A percentile compares a stretch with the other conserved stretches of the same genome.
Evolutionary conservation across 1,139 yeast genomes (phyloP).

Genomic region (Insectozyma bohioensis): DNA sequence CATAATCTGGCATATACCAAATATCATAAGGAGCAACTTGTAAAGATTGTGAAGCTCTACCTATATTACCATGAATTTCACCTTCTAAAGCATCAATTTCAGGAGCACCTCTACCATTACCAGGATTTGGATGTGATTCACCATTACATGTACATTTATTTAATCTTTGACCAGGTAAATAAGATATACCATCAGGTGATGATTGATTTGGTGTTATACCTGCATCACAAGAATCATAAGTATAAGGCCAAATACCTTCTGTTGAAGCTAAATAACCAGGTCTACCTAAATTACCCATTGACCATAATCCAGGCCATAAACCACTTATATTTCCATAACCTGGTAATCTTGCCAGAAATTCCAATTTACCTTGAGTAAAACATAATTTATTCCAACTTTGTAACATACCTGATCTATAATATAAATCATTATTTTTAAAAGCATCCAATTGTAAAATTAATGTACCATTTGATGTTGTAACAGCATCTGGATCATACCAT

Average conservation of each 20-base stretch:
- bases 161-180: conserved; percentile 73
- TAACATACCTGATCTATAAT: conserved; percentile 82
- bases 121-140: conserved; percentile 77
- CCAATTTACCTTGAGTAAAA: conserved; percentile 72
- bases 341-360: conserved; percentile 71
- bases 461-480: conserved; percentile 65
- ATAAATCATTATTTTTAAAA: conserved; percentile 63
- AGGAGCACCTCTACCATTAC: conserved; percentile 83
- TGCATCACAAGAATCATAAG: conserved; percentile 80
- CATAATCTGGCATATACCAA: conserved; percentile 83
- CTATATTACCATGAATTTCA: conserved; percentile 55
- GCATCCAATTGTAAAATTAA: conserved; percentile 68
- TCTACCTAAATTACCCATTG: conserved; percentile 81
- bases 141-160: conserved; percentile 70
- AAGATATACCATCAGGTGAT: conserved; percentile 75
- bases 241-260: conserved; percentile 88
- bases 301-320: conserved; percentile 90
- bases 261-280: conserved; percentile 79
- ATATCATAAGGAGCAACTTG: conserved; percentile 85
- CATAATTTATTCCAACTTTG: conserved; percentile 84
- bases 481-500: conserved; percentile 88
- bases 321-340: conserved; percentile 70
- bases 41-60: conserved; percentile 76
- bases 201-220: conserved; percentile 91
- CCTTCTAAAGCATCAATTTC: conserved; percentile 87